phyloP scores from a whole-genome alignment of 345 rosid genomes.

The Euclidium syriacum region DNA sequence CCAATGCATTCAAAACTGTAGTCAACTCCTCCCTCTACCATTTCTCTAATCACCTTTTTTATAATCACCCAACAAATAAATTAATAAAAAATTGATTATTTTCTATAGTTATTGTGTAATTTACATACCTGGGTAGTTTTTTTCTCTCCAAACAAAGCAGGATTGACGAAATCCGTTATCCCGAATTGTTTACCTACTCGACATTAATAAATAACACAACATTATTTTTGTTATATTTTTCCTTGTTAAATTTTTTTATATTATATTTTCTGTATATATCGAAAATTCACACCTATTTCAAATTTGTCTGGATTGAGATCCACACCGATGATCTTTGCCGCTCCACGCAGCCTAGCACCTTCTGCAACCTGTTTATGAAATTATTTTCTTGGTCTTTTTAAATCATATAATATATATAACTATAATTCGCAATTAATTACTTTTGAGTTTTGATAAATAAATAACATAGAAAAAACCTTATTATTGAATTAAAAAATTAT shows the following conservation, averaged over 20 bases:
- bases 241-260: too few relatives aligned
- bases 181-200: constrained; percentile 53
- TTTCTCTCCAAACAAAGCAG: constrained; percentile 42
- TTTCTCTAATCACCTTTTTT: constrained; percentile 51
- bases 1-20: constrained; percentile 78
- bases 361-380: constrained; percentile 49
- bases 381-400: too few relatives aligned
- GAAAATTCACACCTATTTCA: constrained; percentile 53
- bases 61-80: neutral
- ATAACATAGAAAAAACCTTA: too few relatives aligned
- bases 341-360: constrained; percentile 59
- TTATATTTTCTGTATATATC: too few relatives aligned
- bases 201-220: neutral
- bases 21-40: constrained; percentile 65
- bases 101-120: neutral
- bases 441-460: too few relatives aligned
- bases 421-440: neutral
- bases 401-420: too few relatives aligned
- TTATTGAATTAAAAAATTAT: too few relatives aligned
- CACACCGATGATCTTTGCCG: constrained; percentile 57
- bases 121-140: constrained; percentile 39
- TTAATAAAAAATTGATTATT: too few relatives aligned
- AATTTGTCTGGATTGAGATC: constrained; percentile 60
- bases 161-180: constrained; percentile 60
- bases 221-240: too few relatives aligned